Conservation (phyloP, 2,329 filamentous ascomycete genomes). For the Aaosphaeria pasadenensis region DNA sequence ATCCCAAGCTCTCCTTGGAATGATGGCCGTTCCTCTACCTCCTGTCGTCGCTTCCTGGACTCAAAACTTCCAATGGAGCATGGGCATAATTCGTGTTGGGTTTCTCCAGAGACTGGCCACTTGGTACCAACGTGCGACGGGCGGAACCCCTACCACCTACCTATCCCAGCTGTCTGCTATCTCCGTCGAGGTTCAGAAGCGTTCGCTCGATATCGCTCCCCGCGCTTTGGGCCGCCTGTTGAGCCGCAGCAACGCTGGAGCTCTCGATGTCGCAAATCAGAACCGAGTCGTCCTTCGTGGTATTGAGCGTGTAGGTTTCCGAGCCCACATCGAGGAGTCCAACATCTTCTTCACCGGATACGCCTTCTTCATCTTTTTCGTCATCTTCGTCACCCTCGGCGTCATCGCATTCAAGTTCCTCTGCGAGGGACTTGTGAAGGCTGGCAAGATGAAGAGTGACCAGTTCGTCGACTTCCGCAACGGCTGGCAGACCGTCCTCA, state of each 20-base stretch:
- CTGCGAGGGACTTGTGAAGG: constrained; percentile 72
- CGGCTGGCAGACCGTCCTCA: constrained; percentile 87
- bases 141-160: constrained; percentile 76
- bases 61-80: constrained; percentile 97
- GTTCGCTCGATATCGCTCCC: constrained; percentile 21
- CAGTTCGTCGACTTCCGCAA: constrained; percentile 93
- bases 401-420: constrained; percentile 78
- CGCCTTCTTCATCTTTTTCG: constrained; percentile 83
- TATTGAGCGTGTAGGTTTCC: constrained; percentile 86
- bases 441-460: constrained; percentile 75
- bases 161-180: constrained; percentile 70
- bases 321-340: constrained; percentile 77
- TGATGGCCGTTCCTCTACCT: constrained; percentile 76
- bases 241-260: constrained; percentile 47
- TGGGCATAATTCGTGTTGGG: constrained; percentile 86
- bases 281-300: constrained; percentile 62
- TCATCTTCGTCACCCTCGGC: constrained; percentile 68
- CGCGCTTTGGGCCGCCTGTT: constrained; percentile 31
- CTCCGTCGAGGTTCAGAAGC: constrained; percentile 79
- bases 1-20: constrained; percentile 84
- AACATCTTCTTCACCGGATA: constrained; percentile 93
- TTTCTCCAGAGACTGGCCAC: constrained; percentile 88
- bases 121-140: constrained; percentile 94
- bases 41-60: constrained; percentile 92
- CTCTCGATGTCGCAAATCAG: constrained; percentile 29